These are phyloP conservation scores for Talaromyces sp. DNA, from an alignment of 2,329 filamentous ascomycete genomes.

Conservation along the genomic window DNA sequence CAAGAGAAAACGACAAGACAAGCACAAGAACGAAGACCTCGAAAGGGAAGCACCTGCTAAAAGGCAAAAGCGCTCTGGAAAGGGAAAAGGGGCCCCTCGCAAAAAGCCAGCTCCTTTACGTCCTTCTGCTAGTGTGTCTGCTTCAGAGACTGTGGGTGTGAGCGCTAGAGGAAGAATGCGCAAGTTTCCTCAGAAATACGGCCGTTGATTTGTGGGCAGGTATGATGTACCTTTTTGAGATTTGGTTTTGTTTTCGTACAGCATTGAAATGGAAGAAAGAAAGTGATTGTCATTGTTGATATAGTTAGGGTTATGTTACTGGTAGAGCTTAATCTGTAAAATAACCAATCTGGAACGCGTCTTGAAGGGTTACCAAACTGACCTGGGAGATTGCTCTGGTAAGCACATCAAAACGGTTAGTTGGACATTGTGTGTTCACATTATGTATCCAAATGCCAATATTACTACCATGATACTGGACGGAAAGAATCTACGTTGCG, in stretches of 20 bases:
- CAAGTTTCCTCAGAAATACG: background rate
- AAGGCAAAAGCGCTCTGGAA: background rate
- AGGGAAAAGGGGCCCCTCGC: background rate
- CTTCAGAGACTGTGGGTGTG: background rate
- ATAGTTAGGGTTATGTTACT: background rate
- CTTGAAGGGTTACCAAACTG: too few relatives aligned
- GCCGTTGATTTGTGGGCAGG: background rate
- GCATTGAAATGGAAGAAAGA: background rate
- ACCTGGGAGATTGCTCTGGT: background rate
- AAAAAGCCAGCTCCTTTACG: background rate
- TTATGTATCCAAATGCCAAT: background rate
- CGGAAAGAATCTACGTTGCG: background rate
- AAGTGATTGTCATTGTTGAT: background rate
- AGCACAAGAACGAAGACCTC: background rate
- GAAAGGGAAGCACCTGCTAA: background rate
- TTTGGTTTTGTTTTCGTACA: background rate
- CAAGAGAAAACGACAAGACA: background rate
- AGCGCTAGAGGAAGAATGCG: background rate
- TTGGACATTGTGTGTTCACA: background rate
- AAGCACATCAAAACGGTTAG: background rate
- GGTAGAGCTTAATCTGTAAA: background rate
- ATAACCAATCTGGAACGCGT: background rate
- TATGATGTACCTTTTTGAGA: background rate
- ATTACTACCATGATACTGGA: background rate
- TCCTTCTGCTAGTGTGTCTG: background rate